Base-by-base conservation (phyloP, 2,329 filamentous ascomycete species). In the Reticulascus tulasneorum region DNA sequence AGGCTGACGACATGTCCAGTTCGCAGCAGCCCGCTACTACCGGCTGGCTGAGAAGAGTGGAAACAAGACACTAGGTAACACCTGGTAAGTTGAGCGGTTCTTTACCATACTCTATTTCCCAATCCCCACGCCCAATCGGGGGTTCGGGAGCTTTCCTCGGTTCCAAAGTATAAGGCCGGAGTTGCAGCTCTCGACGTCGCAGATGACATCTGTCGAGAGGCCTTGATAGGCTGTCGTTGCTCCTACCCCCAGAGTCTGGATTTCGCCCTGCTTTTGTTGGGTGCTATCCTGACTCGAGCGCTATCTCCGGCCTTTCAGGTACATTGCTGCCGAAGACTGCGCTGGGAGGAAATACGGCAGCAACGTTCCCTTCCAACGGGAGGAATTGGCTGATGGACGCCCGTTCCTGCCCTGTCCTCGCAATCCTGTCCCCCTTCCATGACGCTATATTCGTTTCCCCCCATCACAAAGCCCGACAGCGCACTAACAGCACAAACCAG, bases 61-160 rank as follows among this genome's bases (percentile, higher is more conserved):
- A 33, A 85, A 82, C 63, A 96, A 94, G 70, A 89, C 81, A 37
- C 70, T 97, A 47, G 93, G 93, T 45, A 96, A 97, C 67, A 85
- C 86, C 52, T 98, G 93, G 91, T 96, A 82, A 63, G 86, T 77
- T 29, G 42, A 45, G 37, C 47, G 37, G 40, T 33, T 46, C 33
- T 44, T 49, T 39, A 33, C 13, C 32, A 31, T 41, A 41, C 35
- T 42, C 30, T 18, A 15, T 23, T 30, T 17, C 20, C 29, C 25
- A 12, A 15, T 15, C n/a, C n/a, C n/a, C n/a, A n/a, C n/a, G n/a
- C n/a, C n/a, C n/a, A n/a, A n/a, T n/a, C n/a, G 32, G 21, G 22
- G 15, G 12, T 26, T 29, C 29, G 26, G 35, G 23, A 28, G 46
- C 37, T 25, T 23, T n/a, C n/a, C n/a, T n/a, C n/a, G n/a, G n/a